Percentiles rank a stretch among this genome's conserved stretches.
These are phyloP conservation scores for Penicillium argentinense DNA, from an alignment of 495 filamentous ascomycete species.

Conservation along the genomic window DNA sequence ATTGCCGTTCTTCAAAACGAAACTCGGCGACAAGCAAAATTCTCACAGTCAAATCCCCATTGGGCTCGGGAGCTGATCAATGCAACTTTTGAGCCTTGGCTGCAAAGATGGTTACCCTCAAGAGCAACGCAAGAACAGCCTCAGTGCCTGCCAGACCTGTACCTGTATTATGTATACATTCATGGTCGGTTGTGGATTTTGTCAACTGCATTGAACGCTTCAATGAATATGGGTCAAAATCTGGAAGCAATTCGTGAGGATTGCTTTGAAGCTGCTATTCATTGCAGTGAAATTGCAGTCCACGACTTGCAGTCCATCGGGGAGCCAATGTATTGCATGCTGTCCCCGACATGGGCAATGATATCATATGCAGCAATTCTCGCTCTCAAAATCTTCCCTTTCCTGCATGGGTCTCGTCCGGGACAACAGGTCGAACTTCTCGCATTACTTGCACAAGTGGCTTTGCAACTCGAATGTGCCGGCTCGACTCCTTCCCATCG, in stretches of 20 bases:
- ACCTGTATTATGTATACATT: conserved; percentile 25
- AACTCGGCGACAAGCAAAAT: neutral
- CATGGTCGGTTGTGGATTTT: conserved; percentile 30
- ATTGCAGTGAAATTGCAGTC: conserved; percentile 26
- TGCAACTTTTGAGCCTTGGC: conserved; percentile 17
- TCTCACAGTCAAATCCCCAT: conserved; percentile 14
- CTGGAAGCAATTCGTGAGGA: conserved; percentile 47
- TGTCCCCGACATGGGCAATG: conserved; percentile 35
- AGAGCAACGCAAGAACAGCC: conserved; percentile 18
- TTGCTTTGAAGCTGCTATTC: conserved; percentile 38
- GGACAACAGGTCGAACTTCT: conserved; percentile 24
- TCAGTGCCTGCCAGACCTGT: too few species aligned
- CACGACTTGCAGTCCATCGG: conserved; percentile 20
- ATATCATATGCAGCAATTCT: conserved; percentile 28
- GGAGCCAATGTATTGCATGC: conserved; percentile 30
- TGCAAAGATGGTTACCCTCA: conserved; percentile 18
- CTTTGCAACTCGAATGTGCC: conserved; percentile 22
- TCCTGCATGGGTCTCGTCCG: conserved; percentile 8
- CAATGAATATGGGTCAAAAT: conserved; percentile 2
- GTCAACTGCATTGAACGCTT: conserved; percentile 22
- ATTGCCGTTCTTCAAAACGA: conserved; percentile 11
- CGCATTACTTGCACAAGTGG: conserved; percentile 21
- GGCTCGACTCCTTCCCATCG: conserved; percentile 26
- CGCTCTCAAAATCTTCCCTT: conserved; percentile 22
- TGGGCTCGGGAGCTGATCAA: conserved; percentile 26